Percentiles rank a stretch among this genome's conserved stretches.
phyloP scores from a whole-genome alignment of 495 filamentous ascomycete genomes.

The Neurospora sp. region DNA sequence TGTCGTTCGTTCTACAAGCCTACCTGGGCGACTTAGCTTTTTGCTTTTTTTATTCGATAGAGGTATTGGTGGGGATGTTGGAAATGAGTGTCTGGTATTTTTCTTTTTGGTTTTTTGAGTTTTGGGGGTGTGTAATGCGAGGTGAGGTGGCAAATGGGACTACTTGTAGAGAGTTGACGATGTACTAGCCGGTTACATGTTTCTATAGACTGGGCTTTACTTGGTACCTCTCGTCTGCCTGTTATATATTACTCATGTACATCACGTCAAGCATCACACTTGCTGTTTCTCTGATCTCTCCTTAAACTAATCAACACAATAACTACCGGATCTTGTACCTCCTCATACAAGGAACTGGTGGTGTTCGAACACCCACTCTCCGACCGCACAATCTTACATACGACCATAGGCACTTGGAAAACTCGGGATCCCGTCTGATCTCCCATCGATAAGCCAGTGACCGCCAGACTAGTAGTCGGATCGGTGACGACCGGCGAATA shows the following conservation, averaged over 20 bases:
- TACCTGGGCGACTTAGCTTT: background rate
- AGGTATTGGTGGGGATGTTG: background rate
- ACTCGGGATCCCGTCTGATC: background rate
- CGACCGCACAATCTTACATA: background rate
- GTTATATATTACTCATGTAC: background rate
- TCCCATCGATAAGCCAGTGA: background rate
- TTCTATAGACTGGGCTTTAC: background rate
- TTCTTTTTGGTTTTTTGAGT: background rate
- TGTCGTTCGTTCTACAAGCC: background rate
- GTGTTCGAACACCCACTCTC: background rate
- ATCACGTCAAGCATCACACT: background rate
- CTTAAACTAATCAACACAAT: background rate
- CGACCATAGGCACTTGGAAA: background rate
- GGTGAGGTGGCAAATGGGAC: no score
- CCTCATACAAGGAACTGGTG: background rate
- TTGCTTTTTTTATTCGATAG: background rate
- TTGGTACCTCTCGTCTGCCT: background rate
- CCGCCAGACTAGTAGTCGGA: background rate
- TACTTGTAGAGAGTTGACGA: no score
- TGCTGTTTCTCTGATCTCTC: background rate
- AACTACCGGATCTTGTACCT: background rate
- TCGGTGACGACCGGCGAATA: background rate
- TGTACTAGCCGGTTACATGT: background rate
- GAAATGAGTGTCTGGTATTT: background rate
- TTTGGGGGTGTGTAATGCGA: no score